Evolutionary conservation across 768 basidiomycete species (phyloP).

Genomic region (Naganishia friedmannii): DNA sequence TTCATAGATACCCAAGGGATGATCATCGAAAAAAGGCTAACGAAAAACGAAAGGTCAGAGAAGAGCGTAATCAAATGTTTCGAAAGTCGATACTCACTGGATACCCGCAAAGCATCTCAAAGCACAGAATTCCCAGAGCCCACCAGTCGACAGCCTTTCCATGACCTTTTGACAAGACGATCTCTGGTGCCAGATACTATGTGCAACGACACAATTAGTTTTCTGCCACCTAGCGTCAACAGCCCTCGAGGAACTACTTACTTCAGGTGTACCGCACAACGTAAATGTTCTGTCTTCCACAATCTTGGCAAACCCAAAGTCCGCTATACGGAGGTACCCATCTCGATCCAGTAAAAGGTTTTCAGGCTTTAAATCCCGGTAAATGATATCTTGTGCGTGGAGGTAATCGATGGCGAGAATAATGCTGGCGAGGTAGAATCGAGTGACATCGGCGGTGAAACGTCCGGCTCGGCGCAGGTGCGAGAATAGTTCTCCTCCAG

Average conservation of each 20-base stretch:
- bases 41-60: conserved; percentile 8
- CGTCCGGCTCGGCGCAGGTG: conserved; percentile 81
- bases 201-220: background rate
- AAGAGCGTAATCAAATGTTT: background rate
- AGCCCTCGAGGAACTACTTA: background rate
- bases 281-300: conserved; percentile 98
- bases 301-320: conserved; percentile 97
- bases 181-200: conserved; percentile 89
- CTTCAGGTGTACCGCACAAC: conserved; percentile 62
- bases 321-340: conserved; percentile 90
- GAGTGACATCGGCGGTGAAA: conserved; percentile 94
- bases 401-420: conserved; percentile 91
- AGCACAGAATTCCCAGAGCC: conserved; percentile 94
- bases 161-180: conserved; percentile 95
- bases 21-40: conserved; percentile 96
- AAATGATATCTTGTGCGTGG: conserved; percentile 94
- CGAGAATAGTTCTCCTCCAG: conserved; percentile 96
- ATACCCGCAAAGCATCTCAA: conserved; percentile 98
- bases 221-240: background rate
- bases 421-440: conserved; percentile 95
- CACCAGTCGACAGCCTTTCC: conserved; percentile 99
- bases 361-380: conserved; percentile 97
- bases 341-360: conserved; percentile 91
- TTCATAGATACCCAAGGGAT: conserved; percentile 97
- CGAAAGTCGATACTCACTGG: conserved; percentile 54